Base-by-base conservation (phyloP, 306 rosid species). In the Calophaca sinica region DNA sequence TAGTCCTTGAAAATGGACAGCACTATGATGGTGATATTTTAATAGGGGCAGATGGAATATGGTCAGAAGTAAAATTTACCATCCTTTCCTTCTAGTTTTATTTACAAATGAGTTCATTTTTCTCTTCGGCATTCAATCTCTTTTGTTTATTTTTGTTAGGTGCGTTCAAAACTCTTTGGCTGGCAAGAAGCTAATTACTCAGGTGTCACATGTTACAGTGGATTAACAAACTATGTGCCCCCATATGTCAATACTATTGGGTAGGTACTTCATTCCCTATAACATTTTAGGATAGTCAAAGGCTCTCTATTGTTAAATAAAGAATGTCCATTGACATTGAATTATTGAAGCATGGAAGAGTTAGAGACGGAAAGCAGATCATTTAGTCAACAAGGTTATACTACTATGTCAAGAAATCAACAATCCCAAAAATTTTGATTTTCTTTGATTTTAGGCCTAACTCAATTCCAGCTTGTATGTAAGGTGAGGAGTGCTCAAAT, bases 41-140 rank as follows among this genome's bases (percentile, higher is more conserved):
- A 62, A 41, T 84, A 12, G 88, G 88, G 31, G 88, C 88, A 73
- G 88, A 84, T 81, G 88, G 85, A 68, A 81, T 84, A 73, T 73
- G 88, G 85, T 81, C 88, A 68, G 68, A 80, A 68, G 88, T 84
- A 84, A 73, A 68, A 73, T 77, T 62, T 31, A 62, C 55, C 53
- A 69, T 50, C 81, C 85, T 57, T 62, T 32, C 14, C 72, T 79
- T 61, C 10, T 72, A 9, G n/a, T 20, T 57, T 76, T 84, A 2
- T 48, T 28, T 13, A 12, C 26, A 55, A 29, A 4, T 69, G 13
- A 15, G 29, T 55, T 58, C 2, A 3, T 31, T 68, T 38, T 73
- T 36, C 52, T 14, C 39, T 29, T 53, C 12, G 14, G 46, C 32
- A 41, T 72, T 60, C 70, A 60, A 29, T 68, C n/a, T 66, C 5